Conservation (phyloP, 2,329 filamentous ascomycete genomes). For the Endoconidiophora laricicola region DNA sequence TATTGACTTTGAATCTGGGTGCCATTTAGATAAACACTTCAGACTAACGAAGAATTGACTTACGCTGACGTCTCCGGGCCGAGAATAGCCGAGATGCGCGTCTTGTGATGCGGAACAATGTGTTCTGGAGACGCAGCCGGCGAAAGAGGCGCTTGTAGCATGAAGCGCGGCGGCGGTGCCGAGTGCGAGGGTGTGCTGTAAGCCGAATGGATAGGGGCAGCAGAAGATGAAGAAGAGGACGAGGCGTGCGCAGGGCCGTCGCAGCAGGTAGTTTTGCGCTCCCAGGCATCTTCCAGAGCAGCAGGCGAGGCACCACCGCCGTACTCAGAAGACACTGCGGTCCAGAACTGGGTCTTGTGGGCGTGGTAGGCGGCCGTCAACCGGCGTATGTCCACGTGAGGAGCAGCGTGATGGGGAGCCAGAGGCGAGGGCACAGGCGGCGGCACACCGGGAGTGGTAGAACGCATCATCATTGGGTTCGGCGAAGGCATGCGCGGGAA, state of each 20-base stretch:
- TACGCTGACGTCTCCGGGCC: constrained; percentile 39
- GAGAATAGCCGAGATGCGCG: constrained; percentile 45
- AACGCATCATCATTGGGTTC: constrained; percentile 22
- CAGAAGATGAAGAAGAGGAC: not conserved
- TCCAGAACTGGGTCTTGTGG: constrained; percentile 59
- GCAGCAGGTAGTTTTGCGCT: constrained; percentile 18
- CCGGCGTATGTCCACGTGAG: constrained; percentile 43
- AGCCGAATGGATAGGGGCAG: not conserved
- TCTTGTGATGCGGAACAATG: constrained; percentile 23
- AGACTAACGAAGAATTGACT: not conserved
- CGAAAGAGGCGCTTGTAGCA: constrained; percentile 32
- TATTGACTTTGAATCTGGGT: too few species aligned
- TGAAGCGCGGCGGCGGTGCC: constrained; percentile 2
- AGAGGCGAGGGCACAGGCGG: constrained; percentile 22
- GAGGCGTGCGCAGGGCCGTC: too few species aligned
- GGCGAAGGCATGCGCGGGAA: constrained; percentile 11
- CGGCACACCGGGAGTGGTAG: constrained; percentile 29
- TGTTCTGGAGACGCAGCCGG: constrained; percentile 34
- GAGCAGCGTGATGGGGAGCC: constrained; percentile 19
- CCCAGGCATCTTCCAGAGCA: constrained; percentile 56
- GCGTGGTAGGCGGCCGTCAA: constrained; percentile 54
- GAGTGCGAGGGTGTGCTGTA: not conserved
- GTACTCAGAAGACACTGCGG: constrained; percentile 54
- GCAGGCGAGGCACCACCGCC: constrained; percentile 44
- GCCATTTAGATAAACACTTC: too few species aligned